A percentile compares a stretch with the other conserved stretches of the same genome.
Conservation (phyloP, 139 green algal genomes). For the Closterium sp. region DNA sequence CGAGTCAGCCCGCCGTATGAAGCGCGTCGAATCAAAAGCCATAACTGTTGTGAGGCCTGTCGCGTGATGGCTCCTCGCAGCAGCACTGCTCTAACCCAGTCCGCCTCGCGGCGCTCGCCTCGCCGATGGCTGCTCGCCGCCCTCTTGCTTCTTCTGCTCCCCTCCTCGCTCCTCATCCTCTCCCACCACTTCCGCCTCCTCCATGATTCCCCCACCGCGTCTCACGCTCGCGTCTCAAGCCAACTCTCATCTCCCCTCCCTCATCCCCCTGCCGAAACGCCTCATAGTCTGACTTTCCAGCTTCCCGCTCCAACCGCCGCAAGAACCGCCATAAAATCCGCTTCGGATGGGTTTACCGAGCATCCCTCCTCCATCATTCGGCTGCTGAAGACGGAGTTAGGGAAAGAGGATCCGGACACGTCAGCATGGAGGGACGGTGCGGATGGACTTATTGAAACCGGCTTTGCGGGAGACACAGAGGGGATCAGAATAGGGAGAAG, state of each 20-base stretch:
- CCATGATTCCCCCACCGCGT: background rate
- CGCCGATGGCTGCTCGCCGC: background rate
- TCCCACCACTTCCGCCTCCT: background rate
- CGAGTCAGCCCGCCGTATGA: too few species aligned
- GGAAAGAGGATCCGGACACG: background rate
- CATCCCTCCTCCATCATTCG: background rate
- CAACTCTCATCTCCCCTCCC: background rate
- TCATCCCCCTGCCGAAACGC: background rate
- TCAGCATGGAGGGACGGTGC: background rate
- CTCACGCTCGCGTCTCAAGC: background rate
- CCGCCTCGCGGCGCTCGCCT: too few species aligned
- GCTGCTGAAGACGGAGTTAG: background rate
- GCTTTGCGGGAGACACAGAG: background rate
- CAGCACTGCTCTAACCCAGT: background rate
- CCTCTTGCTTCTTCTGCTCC: background rate
- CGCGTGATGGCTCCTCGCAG: too few species aligned
- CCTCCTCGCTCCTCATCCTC: background rate
- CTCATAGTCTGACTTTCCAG: background rate
- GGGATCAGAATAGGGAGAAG: background rate
- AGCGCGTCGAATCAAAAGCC: too few species aligned
- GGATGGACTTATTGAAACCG: background rate
- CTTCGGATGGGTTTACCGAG: background rate
- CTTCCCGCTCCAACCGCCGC: background rate
- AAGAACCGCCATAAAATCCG: background rate
- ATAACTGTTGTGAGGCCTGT: too few species aligned